These are phyloP conservation scores for Starmera pachycereana DNA, from an alignment of 805 yeast species.

Conservation along the genomic window DNA sequence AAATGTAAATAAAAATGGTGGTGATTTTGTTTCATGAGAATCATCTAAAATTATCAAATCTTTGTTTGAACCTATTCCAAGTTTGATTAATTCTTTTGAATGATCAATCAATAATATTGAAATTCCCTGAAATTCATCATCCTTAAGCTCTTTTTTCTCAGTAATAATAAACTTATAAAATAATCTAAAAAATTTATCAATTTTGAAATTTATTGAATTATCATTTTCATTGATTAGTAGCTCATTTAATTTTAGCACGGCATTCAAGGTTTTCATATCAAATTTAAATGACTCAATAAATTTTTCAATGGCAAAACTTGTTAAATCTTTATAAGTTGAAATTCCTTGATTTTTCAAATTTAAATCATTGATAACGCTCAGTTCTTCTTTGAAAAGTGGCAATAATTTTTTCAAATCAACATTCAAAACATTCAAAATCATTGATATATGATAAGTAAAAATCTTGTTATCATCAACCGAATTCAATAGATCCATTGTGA, in stretches of 20 bases:
- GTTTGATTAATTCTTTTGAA: constrained; percentile 12
- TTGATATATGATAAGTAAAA: constrained; percentile 51
- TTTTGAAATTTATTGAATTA: constrained; percentile 34
- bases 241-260: constrained; percentile 34
- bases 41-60: constrained; percentile 9
- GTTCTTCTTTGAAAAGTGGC: constrained; percentile 44
- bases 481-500: constrained; percentile 43
- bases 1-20: constrained; percentile 14
- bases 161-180: constrained; percentile 17
- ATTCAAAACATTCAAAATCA: constrained; percentile 40
- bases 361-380: constrained; percentile 44
- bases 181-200: constrained; percentile 30
- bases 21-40: constrained; percentile 5
- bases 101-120: constrained; percentile 16
- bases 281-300: constrained; percentile 29
- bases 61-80: constrained; percentile 8
- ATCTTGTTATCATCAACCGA: constrained; percentile 50
- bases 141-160: neutral
- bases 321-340: constrained; percentile 52
- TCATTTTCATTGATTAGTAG: constrained; percentile 49
- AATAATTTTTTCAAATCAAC: constrained; percentile 32
- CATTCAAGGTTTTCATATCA: constrained; percentile 29
- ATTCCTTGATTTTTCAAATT: constrained; percentile 32
- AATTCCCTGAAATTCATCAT: constrained; percentile 10
- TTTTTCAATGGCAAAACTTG: constrained; percentile 34